These are phyloP conservation scores for Candida tropicalis DNA, from an alignment of 1,139 yeast genomes.

Conservation along the genomic window DNA sequence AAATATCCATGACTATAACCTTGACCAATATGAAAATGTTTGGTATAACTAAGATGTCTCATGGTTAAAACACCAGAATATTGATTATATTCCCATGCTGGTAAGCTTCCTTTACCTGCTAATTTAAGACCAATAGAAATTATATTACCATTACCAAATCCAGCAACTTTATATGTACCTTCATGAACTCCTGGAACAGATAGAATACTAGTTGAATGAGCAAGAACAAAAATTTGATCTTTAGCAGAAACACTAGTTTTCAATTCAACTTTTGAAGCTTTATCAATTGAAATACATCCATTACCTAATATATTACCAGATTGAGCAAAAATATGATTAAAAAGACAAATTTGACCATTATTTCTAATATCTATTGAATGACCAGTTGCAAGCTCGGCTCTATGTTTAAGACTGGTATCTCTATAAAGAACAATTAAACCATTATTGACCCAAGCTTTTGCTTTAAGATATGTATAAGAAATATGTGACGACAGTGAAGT, in stretches of 20 bases:
- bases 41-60: not conserved
- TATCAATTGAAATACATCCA: not conserved
- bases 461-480: not conserved
- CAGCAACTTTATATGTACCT: not conserved
- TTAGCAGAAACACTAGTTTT: not conserved
- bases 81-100: not conserved
- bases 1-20: not conserved
- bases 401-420: not conserved
- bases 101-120: not conserved
- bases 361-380: not conserved
- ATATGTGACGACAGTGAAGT: not conserved
- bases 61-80: not conserved
- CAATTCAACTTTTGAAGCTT: not conserved
- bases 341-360: constrained; percentile 2
- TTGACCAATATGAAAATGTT: not conserved
- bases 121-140: not conserved
- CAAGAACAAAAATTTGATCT: not conserved
- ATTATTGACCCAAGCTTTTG: not conserved
- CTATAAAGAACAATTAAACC: not conserved
- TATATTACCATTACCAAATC: not conserved
- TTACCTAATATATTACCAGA: not conserved
- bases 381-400: not conserved
- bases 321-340: not conserved
- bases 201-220: not conserved
- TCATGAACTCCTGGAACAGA: not conserved